Evolutionary conservation across 306 rosid genomes (phyloP).

Genomic region (Heteromeles arbutifolia): DNA sequence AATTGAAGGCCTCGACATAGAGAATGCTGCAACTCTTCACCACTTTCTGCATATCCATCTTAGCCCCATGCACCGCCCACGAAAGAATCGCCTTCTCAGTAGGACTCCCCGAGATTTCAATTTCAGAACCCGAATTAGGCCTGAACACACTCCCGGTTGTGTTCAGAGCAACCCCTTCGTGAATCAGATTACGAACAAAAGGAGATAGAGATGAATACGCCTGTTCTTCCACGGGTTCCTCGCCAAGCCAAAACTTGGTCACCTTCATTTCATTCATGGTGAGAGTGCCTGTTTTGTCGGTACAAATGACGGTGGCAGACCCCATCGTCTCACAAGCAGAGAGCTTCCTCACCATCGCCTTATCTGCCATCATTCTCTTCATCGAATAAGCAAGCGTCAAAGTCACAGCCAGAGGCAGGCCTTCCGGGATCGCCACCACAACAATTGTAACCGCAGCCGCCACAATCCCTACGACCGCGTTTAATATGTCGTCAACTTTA

Average conservation of each 20-base stretch:
- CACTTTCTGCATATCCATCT: slow-evolving; percentile 25
- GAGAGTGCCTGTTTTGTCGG: slow-evolving; percentile 42
- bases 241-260: slow-evolving; percentile 29
- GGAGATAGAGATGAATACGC: slow-evolving; percentile 5
- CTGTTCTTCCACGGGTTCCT: neutral
- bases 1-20: slow-evolving; percentile 40
- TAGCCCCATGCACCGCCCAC: slow-evolving; percentile 28
- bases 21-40: neutral
- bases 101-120: slow-evolving; percentile 36
- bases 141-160: slow-evolving; percentile 36
- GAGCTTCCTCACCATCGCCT: slow-evolving; percentile 36
- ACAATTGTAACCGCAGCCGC: slow-evolving; percentile 34
- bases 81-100: slow-evolving; percentile 49
- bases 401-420: slow-evolving; percentile 33
- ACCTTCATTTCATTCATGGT: slow-evolving; percentile 39
- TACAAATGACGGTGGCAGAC: slow-evolving; percentile 33
- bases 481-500: slow-evolving; percentile 4
- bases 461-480: slow-evolving; percentile 14
- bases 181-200: neutral
- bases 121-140: slow-evolving; percentile 6
- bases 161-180: slow-evolving; percentile 34
- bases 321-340: slow-evolving; percentile 46
- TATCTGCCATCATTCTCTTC: slow-evolving; percentile 45
- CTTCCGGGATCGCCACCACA: slow-evolving; percentile 43
- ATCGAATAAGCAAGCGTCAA: slow-evolving; percentile 41